Conservation (phyloP, 2,329 filamentous ascomycete genomes). For the Monascus ruber region DNA sequence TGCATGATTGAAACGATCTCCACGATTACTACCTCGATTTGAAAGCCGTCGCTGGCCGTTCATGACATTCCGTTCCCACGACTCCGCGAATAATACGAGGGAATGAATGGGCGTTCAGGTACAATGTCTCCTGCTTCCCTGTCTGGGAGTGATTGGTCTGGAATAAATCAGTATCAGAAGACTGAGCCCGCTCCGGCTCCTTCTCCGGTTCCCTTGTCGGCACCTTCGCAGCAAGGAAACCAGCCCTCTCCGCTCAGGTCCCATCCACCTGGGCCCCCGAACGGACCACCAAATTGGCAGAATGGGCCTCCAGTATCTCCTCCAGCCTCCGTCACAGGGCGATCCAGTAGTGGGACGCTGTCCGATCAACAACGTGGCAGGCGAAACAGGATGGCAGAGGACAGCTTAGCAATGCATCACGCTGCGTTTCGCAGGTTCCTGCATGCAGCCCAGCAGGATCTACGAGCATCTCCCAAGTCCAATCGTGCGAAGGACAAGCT, state of each 20-base stretch:
- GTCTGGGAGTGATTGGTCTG: conserved; percentile 72
- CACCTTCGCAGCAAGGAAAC: conserved; percentile 37
- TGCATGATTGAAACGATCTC: too few species aligned
- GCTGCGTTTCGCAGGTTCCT: conserved; percentile 66
- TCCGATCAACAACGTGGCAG: conserved; percentile 51
- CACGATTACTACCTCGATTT: too few species aligned
- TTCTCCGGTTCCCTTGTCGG: conserved; percentile 27
- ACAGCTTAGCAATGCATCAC: conserved; percentile 70
- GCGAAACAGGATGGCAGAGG: conserved; percentile 50
- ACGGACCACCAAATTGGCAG: conserved; percentile 14
- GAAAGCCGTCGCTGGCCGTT: too few species aligned
- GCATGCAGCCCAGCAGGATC: conserved; percentile 58
- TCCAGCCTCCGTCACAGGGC: conserved; percentile 65
- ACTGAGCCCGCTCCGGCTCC: conserved; percentile 5
- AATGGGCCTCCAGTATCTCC: conserved; percentile 51
- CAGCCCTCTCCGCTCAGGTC: conserved; percentile 58
- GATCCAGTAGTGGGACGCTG: conserved; percentile 67
- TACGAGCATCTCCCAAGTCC: conserved; percentile 60
- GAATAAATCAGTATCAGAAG: conserved; percentile 53
- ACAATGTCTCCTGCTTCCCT: conserved; percentile 72
- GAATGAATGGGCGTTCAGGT: conserved; percentile 62
- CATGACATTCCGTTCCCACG: too few species aligned
- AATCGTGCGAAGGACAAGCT: conserved; percentile 94
- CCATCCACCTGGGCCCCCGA: conserved; percentile 1
- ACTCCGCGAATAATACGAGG: not conserved